Conservation (phyloP, 2,329 filamentous ascomycete genomes). For the Ascomycota sp. region DNA sequence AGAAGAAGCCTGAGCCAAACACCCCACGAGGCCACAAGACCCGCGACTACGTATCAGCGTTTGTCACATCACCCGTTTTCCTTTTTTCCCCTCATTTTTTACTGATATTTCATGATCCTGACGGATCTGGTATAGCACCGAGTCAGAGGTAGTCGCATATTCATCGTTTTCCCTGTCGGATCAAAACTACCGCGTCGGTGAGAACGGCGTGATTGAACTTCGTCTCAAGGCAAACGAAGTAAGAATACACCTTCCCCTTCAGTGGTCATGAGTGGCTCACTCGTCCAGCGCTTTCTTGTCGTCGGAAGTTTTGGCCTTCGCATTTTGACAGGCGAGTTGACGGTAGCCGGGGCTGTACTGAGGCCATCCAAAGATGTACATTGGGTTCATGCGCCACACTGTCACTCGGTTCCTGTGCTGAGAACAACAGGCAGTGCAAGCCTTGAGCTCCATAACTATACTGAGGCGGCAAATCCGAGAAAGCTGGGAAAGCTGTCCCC, state of each 20-base stretch:
- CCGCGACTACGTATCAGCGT: background rate
- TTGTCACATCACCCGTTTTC: background rate
- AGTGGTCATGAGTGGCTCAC: conserved; percentile 4
- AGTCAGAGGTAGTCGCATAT: conserved; percentile 10
- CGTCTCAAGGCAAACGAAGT: conserved; percentile 28
- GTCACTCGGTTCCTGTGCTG: conserved; percentile 47
- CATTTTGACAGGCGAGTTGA: conserved; percentile 37
- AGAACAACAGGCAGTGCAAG: conserved; percentile 25
- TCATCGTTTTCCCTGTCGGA: conserved; percentile 24
- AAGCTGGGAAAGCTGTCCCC: conserved; percentile 39
- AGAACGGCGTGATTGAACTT: conserved; percentile 18
- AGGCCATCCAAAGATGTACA: conserved; percentile 21
- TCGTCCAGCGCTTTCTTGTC: conserved; percentile 32
- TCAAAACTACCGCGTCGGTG: conserved; percentile 18
- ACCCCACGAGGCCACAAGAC: conserved; percentile 1
- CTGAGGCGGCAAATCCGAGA: conserved; percentile 23
- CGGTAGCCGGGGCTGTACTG: conserved; percentile 42
- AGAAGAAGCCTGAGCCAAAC: conserved; percentile 1
- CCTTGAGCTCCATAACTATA: conserved; percentile 33
- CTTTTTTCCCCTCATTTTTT: background rate
- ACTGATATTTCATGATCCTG: background rate
- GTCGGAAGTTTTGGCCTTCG: conserved; percentile 46
- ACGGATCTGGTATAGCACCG: background rate
- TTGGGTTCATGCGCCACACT: conserved; percentile 43
- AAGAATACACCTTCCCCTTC: conserved; percentile 1